phyloP scores from a whole-genome alignment of 495 filamentous ascomycete species.

The Penicillium ochrochloron region DNA sequence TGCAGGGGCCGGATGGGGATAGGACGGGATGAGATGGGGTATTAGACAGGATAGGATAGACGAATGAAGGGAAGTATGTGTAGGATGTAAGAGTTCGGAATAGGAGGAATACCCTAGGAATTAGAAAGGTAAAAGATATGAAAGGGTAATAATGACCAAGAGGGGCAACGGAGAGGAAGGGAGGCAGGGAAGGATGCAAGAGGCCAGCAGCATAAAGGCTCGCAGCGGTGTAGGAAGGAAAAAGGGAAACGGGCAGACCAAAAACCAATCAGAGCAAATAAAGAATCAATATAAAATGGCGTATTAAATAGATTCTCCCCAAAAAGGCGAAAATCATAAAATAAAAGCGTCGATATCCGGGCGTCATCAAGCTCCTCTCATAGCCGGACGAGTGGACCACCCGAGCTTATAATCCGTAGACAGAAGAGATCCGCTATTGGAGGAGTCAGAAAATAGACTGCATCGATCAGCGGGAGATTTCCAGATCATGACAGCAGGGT shows the following conservation, averaged over 20 bases:
- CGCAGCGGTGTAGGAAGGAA: slow-evolving; percentile 3
- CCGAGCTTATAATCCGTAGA: slow-evolving; percentile 48
- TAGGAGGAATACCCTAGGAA: neutral
- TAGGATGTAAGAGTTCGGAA: neutral
- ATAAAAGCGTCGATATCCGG: slow-evolving; percentile 32
- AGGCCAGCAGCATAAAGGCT: slow-evolving; percentile 18
- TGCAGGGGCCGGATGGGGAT: neutral
- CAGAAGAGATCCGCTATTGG: slow-evolving; percentile 42
- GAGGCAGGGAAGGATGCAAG: slow-evolving; percentile 10
- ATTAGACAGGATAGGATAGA: neutral
- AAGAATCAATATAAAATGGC: slow-evolving; percentile 1
- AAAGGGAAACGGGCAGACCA: slow-evolving; percentile 5
- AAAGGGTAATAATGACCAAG: slow-evolving; percentile 8
- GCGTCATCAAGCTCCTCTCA: slow-evolving; percentile 32
- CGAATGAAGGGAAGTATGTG: slow-evolving; percentile 6
- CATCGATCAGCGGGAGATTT: slow-evolving; percentile 47
- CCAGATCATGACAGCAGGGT: slow-evolving; percentile 53
- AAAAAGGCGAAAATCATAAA: neutral
- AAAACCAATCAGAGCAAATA: slow-evolving; percentile 1
- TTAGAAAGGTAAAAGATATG: neutral
- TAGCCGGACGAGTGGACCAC: slow-evolving; percentile 30
- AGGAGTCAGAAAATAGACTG: slow-evolving; percentile 53
- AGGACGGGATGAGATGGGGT: neutral
- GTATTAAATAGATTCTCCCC: slow-evolving; percentile 5
- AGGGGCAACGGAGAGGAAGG: neutral